Percentiles rank a stretch among this genome's conserved stretches.
Evolutionary conservation across 352 stramenopile species (phyloP).

Genomic region (Pythium biforme): DNA sequence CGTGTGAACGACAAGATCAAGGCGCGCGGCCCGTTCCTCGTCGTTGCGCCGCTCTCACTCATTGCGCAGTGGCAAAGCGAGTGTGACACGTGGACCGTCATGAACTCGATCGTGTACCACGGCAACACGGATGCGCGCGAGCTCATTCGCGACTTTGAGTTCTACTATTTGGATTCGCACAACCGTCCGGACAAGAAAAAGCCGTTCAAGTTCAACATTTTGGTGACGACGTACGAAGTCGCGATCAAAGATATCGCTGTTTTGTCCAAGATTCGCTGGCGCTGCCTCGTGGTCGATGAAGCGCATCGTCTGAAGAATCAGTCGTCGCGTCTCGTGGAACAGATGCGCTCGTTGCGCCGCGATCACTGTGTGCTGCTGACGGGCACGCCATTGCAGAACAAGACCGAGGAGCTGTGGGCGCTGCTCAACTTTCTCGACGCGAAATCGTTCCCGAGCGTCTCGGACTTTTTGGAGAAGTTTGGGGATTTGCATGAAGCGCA

Average conservation of each 20-base stretch:
- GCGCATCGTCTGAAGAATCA: slow-evolving; percentile 89
- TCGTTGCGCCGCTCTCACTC: slow-evolving; percentile 98
- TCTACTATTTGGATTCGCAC: slow-evolving; percentile 81
- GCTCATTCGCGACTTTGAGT: slow-evolving; percentile 96
- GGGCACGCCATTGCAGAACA: slow-evolving; percentile 93
- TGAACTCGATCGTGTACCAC: slow-evolving; percentile 99
- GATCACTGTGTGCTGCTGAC: slow-evolving; percentile 87
- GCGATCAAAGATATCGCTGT: slow-evolving; percentile 89
- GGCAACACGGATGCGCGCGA: slow-evolving; percentile 92
- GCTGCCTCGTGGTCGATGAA: slow-evolving; percentile 88
- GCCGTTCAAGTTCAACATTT: slow-evolving; percentile 86
- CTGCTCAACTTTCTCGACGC: slow-evolving; percentile 98
- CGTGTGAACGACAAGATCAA: slow-evolving; percentile 88
- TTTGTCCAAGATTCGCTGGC: slow-evolving; percentile 95
- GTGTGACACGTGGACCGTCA: slow-evolving; percentile 97
- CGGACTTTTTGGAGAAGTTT: slow-evolving; percentile 94
- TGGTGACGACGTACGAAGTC: slow-evolving; percentile 91
- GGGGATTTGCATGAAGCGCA: slow-evolving; percentile 83
- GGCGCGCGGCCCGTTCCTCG: slow-evolving; percentile 94
- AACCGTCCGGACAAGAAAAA: slow-evolving; percentile 81
- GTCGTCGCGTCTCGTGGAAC: slow-evolving; percentile 79
- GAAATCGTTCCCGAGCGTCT: slow-evolving; percentile 91
- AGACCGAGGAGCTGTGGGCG: slow-evolving; percentile 99
- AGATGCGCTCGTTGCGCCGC: slow-evolving; percentile 76
- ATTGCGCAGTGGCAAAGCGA: slow-evolving; percentile 99